phyloP scores from a whole-genome alignment of 2,329 filamentous ascomycete genomes.

The Gliomastix tumulicola region DNA sequence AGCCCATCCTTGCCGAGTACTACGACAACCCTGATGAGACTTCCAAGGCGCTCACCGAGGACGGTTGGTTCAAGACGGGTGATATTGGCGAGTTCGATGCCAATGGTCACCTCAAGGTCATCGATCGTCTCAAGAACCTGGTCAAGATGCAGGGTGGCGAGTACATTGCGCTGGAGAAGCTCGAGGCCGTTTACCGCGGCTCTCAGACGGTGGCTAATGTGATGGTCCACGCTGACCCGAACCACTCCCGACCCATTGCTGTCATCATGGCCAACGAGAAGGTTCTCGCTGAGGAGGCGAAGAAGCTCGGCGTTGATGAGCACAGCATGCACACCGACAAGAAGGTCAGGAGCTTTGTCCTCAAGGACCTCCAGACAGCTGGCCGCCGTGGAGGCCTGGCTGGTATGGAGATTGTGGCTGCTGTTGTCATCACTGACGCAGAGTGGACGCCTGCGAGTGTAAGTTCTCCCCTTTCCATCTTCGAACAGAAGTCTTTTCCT shows the following conservation, averaged over 20 bases:
- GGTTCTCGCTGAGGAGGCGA: constrained; percentile 52
- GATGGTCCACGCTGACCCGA: constrained; percentile 74
- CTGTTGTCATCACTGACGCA: constrained; percentile 72
- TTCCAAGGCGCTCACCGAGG: constrained; percentile 64
- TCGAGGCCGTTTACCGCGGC: constrained; percentile 85
- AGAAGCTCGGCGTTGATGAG: constrained; percentile 55
- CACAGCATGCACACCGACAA: constrained; percentile 60
- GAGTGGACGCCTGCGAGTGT: constrained; percentile 85
- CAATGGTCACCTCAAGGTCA: constrained; percentile 75
- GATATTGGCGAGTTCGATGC: constrained; percentile 87
- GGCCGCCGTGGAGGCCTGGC: constrained; percentile 61
- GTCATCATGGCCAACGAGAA: constrained; percentile 67
- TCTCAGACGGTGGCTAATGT: constrained; percentile 75
- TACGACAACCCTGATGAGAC: constrained; percentile 85
- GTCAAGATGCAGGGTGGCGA: constrained; percentile 94
- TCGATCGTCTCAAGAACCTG: constrained; percentile 97
- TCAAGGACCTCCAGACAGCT: constrained; percentile 61
- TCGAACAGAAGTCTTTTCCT: neutral
- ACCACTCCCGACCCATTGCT: constrained; percentile 72
- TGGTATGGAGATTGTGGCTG: constrained; percentile 67
- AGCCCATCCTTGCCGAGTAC: constrained; percentile 69
- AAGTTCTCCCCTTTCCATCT: constrained; percentile 31
- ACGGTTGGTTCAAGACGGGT: constrained; percentile 96
- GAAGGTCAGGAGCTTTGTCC: constrained; percentile 53
- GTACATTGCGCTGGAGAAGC: constrained; percentile 94